Evolutionary conservation across 192 early-diverging fungal genomes (phyloP), one percentile per base, ranked within the genome.

Genomic region (Entrophospora sp.): DNA sequence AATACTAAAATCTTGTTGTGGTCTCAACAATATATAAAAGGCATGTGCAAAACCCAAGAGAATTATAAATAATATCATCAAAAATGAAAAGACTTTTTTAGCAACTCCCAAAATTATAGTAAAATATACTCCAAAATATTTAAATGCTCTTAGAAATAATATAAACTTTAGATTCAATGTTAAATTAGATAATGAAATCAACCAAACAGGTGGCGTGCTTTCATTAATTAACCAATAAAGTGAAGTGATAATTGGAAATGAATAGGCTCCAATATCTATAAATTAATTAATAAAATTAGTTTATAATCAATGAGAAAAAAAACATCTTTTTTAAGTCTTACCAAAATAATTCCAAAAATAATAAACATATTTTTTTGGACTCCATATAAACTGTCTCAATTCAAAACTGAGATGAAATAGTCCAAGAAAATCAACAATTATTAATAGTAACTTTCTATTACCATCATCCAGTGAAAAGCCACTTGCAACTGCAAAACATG

Each of bases 11-110:
- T 6, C 3, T 1, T 9, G 16, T n/a, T 10, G 22, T 22, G 57
- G 57, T 40, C 22, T 42, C 18, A 60, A 27, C 34, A 60, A 24
- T 7, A 42, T 12, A 0, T 14, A 38, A 38, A 60, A 60, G 12
- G 57, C 34, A 2, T 60, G 57, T 5, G 57, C 34, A 60, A 60
- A 60, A 27, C 35, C 34, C 12, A 59, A 20, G 7, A 59, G n/a
- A 8, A 59, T 40, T 14, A 59, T 37, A 5, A 10, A n/a, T 4
- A 59, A 40, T 13, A 59, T 24, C 16, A 59, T 7, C 30, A 59
- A 37, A 13, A 59, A 59, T 25, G 18, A 59, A 25, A 38, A 38
- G 1, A 37, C 35, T 12, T 37, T 18, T 36, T 59, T 36, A 20
- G 57, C 57, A 14, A 59, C 35, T 2, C 57, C 57, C 9, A 59